Conservation (phyloP, 257 asterid genomes). For the Lavandula angustifolia region DNA sequence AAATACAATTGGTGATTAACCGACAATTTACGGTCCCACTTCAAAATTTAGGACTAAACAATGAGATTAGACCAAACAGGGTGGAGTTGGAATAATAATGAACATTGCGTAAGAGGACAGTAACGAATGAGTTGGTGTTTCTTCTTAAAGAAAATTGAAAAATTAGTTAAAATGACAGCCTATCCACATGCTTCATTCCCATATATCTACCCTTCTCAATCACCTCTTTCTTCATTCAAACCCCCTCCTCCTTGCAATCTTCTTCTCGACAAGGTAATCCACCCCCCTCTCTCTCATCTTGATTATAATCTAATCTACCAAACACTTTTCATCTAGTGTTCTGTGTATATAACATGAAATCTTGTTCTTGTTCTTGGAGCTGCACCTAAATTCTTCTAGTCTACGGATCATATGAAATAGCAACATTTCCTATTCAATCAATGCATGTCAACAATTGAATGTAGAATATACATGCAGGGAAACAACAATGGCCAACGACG, state of each 20-base stretch:
- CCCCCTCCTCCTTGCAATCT: constrained; percentile 19
- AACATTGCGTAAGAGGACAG: constrained; percentile 59
- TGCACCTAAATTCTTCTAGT: constrained; percentile 1
- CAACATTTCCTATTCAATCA: neutral
- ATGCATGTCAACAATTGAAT: constrained; percentile 21
- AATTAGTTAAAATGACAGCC: constrained; percentile 56
- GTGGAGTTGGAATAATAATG: neutral
- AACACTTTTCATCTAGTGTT: constrained; percentile 3
- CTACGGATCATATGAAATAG: neutral
- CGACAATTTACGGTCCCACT: too few relatives aligned
- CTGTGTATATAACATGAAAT: neutral
- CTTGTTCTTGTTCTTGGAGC: neutral
- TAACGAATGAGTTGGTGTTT: constrained; percentile 44
- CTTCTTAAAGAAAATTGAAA: constrained; percentile 38
- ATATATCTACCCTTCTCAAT: constrained; percentile 23
- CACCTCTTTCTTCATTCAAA: constrained; percentile 34
- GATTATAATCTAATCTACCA: neutral
- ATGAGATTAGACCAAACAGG: neutral
- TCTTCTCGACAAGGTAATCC: constrained; percentile 41
- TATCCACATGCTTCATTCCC: constrained; percentile 45
- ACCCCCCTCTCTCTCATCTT: constrained; percentile 17
- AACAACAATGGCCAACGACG: constrained; percentile 58
- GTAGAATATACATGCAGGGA: constrained; percentile 6
- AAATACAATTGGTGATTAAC: neutral
- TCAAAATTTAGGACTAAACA: too few relatives aligned